Percentiles rank a stretch among this genome's conserved stretches.
These are phyloP conservation scores for Serendipita sp. DNA, from an alignment of 768 basidiomycete species.

Conservation along the genomic window DNA sequence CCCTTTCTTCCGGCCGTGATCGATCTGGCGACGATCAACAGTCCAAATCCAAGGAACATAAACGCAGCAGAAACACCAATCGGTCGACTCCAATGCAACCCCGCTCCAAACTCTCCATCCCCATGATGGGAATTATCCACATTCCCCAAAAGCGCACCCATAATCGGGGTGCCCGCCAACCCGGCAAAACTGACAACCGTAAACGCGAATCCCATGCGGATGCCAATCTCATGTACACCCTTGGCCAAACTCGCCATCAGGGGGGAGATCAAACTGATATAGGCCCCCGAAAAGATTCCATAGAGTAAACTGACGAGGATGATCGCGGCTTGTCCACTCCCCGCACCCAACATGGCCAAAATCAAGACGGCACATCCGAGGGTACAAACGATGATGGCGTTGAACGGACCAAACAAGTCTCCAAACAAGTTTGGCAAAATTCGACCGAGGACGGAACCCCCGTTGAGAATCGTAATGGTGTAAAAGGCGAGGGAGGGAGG, in stretches of 20 bases:
- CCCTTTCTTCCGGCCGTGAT: not conserved
- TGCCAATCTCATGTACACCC: not conserved
- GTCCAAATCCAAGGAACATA: not conserved
- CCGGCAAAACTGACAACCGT: slow-evolving; percentile 1
- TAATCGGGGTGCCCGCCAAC: slow-evolving; percentile 6
- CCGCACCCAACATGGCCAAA: slow-evolving; percentile 9
- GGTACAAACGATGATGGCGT: slow-evolving; percentile 8
- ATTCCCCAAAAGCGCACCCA: slow-evolving; percentile 1
- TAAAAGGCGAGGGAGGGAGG: slow-evolving; percentile 10
- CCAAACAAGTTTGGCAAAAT: slow-evolving; percentile 22
- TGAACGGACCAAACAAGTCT: slow-evolving; percentile 16
- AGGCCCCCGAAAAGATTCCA: slow-evolving; percentile 12
- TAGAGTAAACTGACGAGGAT: slow-evolving; percentile 8
- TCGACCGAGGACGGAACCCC: slow-evolving; percentile 23
- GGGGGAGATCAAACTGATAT: not conserved
- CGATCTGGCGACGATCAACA: not conserved
- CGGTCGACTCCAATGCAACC: not conserved
- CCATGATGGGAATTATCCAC: not conserved
- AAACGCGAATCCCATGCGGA: slow-evolving; percentile 4
- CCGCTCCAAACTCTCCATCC: no score
- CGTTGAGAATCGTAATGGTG: slow-evolving; percentile 23
- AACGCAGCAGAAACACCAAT: not conserved
- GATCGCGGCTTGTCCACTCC: not conserved
- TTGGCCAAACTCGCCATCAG: not conserved
- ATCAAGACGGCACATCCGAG: slow-evolving; percentile 5